A percentile compares a stretch with the other conserved stretches of the same genome.
These are phyloP conservation scores for Penicillium rolfsii DNA, from an alignment of 2,329 filamentous ascomycete genomes.

Conservation along the genomic window DNA sequence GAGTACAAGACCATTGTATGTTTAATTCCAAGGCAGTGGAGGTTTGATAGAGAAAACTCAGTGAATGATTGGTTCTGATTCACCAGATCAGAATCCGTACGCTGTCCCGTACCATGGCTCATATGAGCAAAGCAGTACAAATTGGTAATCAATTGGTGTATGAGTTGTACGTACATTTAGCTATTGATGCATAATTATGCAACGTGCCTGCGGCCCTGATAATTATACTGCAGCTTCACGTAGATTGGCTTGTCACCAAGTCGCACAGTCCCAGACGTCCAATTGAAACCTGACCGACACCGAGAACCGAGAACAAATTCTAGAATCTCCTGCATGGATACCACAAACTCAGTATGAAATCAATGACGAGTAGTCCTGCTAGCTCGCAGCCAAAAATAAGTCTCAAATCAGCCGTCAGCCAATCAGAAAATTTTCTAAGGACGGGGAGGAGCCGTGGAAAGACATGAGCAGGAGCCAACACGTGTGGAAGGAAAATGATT, in stretches of 20 bases:
- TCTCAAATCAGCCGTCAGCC: neutral
- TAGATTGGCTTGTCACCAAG: no score
- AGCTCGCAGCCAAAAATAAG: conserved; percentile 4
- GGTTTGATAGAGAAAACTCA: neutral
- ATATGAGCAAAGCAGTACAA: neutral
- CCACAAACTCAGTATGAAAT: neutral
- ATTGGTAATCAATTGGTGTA: neutral
- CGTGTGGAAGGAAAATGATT: conserved; percentile 13
- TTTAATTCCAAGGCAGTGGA: neutral
- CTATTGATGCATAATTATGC: conserved; percentile 10
- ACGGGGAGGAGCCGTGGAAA: conserved; percentile 5
- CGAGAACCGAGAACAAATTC: neutral
- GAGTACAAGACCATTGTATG: conserved; percentile 4
- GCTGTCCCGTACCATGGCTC: neutral
- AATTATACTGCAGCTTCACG: neutral
- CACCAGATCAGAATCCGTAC: neutral
- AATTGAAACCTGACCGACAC: neutral
- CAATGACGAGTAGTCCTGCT: conserved; percentile 1
- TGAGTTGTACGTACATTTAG: conserved; percentile 7
- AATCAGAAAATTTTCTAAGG: conserved; percentile 1
- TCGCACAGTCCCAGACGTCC: no score
- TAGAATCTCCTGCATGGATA: neutral
- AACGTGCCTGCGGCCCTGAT: neutral
- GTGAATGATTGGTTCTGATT: neutral
- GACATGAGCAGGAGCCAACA: conserved; percentile 7